Conservation (phyloP, 306 rosid species). For the Vachellia collinsii region DNA sequence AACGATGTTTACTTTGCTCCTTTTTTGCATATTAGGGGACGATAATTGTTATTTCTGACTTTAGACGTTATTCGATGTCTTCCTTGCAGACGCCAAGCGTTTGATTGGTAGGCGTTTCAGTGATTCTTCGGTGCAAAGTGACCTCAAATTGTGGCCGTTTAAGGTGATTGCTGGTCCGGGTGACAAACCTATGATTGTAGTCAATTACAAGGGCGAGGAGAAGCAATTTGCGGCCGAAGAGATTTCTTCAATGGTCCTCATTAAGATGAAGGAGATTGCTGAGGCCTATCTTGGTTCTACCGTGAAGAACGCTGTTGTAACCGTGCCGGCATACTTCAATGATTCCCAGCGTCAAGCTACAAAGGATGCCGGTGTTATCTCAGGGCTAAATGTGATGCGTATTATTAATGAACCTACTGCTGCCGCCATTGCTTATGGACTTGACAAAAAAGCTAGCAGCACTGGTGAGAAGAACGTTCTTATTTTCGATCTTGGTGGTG, state of each 20-base stretch:
- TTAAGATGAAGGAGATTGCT: conserved; percentile 60
- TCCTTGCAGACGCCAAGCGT: conserved; percentile 53
- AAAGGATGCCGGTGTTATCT: conserved; percentile 59
- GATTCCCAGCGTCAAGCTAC: conserved; percentile 68
- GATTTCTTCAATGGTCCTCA: conserved; percentile 62
- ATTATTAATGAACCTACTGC: conserved; percentile 62
- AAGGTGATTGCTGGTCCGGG: conserved; percentile 57
- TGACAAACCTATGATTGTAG: conserved; percentile 60
- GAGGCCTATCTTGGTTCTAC: conserved; percentile 56
- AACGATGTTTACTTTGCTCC: not conserved
- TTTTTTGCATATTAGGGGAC: not conserved
- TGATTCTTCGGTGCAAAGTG: conserved; percentile 50
- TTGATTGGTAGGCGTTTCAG: conserved; percentile 53
- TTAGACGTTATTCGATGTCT: not conserved
- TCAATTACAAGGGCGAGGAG: conserved; percentile 54
- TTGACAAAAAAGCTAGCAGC: conserved; percentile 51
- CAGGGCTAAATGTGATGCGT: conserved; percentile 61
- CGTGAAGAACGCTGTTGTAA: conserved; percentile 53
- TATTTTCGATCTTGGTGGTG: conserved; percentile 63
- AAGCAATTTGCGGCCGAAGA: conserved; percentile 58
- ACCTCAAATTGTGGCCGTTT: conserved; percentile 60
- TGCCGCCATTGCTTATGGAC: conserved; percentile 63
- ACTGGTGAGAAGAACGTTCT: conserved; percentile 53
- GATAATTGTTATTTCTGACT: not conserved
- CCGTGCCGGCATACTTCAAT: conserved; percentile 62